Base-by-base conservation (phyloP, 1,139 yeast species). In the Sugiyamaella neomexicana region DNA sequence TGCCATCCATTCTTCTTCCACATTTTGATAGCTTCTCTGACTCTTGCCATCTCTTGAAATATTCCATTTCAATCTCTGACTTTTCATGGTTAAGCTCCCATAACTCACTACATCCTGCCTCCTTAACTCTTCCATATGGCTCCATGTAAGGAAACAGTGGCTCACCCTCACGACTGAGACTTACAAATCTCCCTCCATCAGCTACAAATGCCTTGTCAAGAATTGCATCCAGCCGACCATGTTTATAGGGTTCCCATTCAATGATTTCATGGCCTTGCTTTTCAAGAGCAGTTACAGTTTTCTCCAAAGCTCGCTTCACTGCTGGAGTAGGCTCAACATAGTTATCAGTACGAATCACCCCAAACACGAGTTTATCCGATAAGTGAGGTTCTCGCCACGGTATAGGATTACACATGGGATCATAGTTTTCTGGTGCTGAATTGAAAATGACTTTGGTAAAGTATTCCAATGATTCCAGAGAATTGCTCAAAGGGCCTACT, bases 381-480 rank as follows among this genome's bases (percentile, higher is more conserved):
- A 46, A 12, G 4, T 43, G 42, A 2, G 56, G 56, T 9, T 56
- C 57, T 34, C 57, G 38, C 84, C 85, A 81, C n/a, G 80, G 80
- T 51, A 80, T 59, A 27, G 78, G 77, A 27, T 78, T 65, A 42
- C 74, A 67, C 53, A 75, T 75, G 20, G 80, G 79, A 65, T 85
- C 89, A 13, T 66, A 59, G 17, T 68, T 68, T 86, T 88, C 83
- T 10, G 86, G 85, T 59, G 80, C 71, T 36, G 76, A 73, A 57
- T 79, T 75, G 53, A 83, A 73, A 55, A 82, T 75, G 58, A 73
- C 60, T 58, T 80, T 77, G 75, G 82, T 78, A 68, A 83, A 76
- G 42, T 75, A 75, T 29, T 81, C 81, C 56, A 85, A 65, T 62
- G 84, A 88, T 17, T 80, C 81, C 32, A 85, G 68, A 9, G 77